Evolutionary conservation across 768 basidiomycete genomes (phyloP).

Genomic region (Termitomyces sp.): DNA sequence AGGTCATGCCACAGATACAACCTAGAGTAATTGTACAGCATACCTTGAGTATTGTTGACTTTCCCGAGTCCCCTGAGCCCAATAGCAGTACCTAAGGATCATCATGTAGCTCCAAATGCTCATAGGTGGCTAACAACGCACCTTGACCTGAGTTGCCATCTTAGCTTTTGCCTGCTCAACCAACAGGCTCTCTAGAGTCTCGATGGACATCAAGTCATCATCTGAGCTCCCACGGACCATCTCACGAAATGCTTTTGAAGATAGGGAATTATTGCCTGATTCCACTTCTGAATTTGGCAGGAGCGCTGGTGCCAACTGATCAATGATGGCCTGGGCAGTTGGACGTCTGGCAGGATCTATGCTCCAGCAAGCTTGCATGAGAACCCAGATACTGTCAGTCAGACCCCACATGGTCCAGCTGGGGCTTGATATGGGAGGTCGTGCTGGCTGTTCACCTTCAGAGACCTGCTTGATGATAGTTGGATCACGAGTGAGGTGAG

Average conservation of each 20-base stretch:
- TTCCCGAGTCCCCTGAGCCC: slow-evolving; percentile 93
- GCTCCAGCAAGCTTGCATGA: neutral
- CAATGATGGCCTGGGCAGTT: neutral
- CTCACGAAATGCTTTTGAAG: neutral
- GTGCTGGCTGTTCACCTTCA: neutral
- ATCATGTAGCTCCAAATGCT: neutral
- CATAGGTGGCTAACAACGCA: too few species aligned
- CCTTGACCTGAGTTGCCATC: slow-evolving; percentile 75
- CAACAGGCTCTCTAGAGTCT: neutral
- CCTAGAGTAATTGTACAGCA: neutral
- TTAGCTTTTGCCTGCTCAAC: slow-evolving; percentile 70
- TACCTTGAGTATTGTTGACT: slow-evolving; percentile 89
- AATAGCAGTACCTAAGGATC: too few species aligned
- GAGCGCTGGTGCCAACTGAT: neutral
- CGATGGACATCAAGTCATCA: neutral
- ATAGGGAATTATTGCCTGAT: neutral
- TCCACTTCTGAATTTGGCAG: neutral
- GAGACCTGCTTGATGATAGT: neutral
- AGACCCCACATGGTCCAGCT: neutral
- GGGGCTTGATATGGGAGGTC: neutral
- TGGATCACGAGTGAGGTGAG: neutral
- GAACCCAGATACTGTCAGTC: neutral
- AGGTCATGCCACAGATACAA: neutral
- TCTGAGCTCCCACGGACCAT: neutral
- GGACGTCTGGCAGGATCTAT: neutral